A percentile compares a stretch with the other conserved stretches of the same genome.
phyloP scores from a whole-genome alignment of 108 stramenopile species.

The Nannochloropsis granulata region DNA sequence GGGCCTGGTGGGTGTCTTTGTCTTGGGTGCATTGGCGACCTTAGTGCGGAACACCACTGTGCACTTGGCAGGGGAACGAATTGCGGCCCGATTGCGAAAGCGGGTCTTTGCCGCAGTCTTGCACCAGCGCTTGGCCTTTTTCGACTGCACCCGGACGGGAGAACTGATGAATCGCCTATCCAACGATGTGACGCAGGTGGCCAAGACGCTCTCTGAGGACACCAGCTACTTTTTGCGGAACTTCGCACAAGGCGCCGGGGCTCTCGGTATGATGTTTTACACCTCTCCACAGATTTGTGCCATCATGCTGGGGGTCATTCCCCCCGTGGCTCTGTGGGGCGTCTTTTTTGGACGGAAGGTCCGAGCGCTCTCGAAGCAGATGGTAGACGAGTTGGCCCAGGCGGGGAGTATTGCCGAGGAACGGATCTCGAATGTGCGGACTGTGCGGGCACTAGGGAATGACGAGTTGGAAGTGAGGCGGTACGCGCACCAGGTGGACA shows the following conservation, averaged over 20 bases:
- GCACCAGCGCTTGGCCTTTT: slow-evolving; percentile 26
- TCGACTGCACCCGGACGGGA: slow-evolving; percentile 11
- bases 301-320: slow-evolving; percentile 3
- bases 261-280: neutral
- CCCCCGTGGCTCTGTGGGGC: slow-evolving; percentile 11
- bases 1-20: slow-evolving; percentile 13
- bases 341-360: slow-evolving; percentile 15
- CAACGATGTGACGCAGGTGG: slow-evolving; percentile 51
- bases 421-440: slow-evolving; percentile 10
- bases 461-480: neutral
- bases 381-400: slow-evolving; percentile 4
- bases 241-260: neutral
- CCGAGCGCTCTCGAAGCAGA: neutral
- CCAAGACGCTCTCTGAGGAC: slow-evolving; percentile 40
- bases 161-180: slow-evolving; percentile 15
- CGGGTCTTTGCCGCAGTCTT: slow-evolving; percentile 10
- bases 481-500: neutral
- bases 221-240: neutral
- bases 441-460: slow-evolving; percentile 2
- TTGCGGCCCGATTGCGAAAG: slow-evolving; percentile 8
- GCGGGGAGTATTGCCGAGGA: slow-evolving; percentile 22
- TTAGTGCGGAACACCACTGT: slow-evolving; percentile 17
- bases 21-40: slow-evolving; percentile 10
- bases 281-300: neutral
- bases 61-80: slow-evolving; percentile 8